Evolutionary conservation across 106 monocot species (phyloP), one percentile per base, ranked within the genome.

Genomic region (Xerophyta viscosa): DNA sequence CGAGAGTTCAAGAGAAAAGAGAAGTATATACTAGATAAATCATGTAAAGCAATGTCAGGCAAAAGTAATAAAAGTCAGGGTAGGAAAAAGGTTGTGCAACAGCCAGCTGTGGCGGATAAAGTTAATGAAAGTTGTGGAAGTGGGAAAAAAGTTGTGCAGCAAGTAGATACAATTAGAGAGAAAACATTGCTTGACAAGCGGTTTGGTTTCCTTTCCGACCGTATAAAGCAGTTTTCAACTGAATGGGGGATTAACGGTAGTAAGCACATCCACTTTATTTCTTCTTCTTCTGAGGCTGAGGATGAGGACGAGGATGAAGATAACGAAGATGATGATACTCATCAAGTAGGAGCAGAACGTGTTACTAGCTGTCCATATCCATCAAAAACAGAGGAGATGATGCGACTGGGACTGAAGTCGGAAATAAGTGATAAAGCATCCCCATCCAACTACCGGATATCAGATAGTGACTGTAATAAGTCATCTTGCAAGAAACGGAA

Each of bases 331-430:
- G 54, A 52, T 28, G 41, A 53, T 50, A 55, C 17, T 52, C 49
- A 36, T 31, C 21, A 77, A 71, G 70, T 25, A 14, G 49, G 9
- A 52, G 68, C 31, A 49, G 68, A 75, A 28, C 70, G 28, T 77
- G 64, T 75, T 10, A 79, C 70, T 52, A 91, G 68, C 43, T 96
- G 89, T 68, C 96, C 96, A 36, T 96, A 96, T 67, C 89, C 96
- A 51, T 96, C 96, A 61, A 84, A 71, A 48, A 63, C 78, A 45
- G 96, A 96, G 71, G 96, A 96, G 56, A 76, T 81, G 72, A 60
- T 30, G 24, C 74, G 96, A 28, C 85, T 89, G 60, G 82, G 84
- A 18, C 59, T 85, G 60, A 80, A 79, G 65, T 27, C 41, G 54
- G 63, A 60, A 62, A 36, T 44, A 23, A 41, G 19, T 26, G 41